Base-by-base conservation (phyloP, 768 basidiomycete genomes). In the Kwoniella heveanensis region DNA sequence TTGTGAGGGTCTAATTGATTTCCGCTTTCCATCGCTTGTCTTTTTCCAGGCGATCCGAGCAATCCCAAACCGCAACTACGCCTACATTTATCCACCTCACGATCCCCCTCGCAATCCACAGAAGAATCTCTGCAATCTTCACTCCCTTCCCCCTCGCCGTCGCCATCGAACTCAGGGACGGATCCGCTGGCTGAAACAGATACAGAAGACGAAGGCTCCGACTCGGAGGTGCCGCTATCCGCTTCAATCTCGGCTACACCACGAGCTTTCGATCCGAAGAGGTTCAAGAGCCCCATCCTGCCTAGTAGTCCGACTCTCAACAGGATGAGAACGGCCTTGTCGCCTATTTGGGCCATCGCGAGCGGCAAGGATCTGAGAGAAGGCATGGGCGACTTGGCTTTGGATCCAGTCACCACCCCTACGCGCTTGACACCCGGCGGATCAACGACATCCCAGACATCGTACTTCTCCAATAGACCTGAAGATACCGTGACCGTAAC, bases 11-110 rank as follows among this genome's bases (percentile, higher is more conserved):
- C n/a, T n/a, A n/a, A n/a, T n/a, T n/a, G n/a, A n/a, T n/a, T n/a
- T n/a, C n/a, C n/a, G n/a, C n/a, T n/a, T n/a, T n/a, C 25, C 25
- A 49, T n/a, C 25, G 27, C 63, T 62, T 67, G 2, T 67, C n/a
- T 26, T 74, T n/a, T n/a, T n/a, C n/a, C n/a, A 39, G 69, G 78
- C 2, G 76, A 78, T 22, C 59, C 73, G 0, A 53, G 32, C 1
- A 57, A 67, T 21, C 80, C 80, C 8, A 73, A 76, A 25, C 81
- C 81, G 0, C 77, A 81, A 54, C 69, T 82, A 27, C 76, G 80
- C 29, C 70, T 82, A 15, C 74, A 79, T 17, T 49, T 80, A 6
- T 68, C 72, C 2, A 60, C 64, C 17, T 70, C 73, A 6, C 62
- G 72, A 4, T 51, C 57, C 19, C 55, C 60, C 10, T 54, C 53